phyloP scores from a whole-genome alignment of 306 rosid species.

The Gillenia trifoliata region DNA sequence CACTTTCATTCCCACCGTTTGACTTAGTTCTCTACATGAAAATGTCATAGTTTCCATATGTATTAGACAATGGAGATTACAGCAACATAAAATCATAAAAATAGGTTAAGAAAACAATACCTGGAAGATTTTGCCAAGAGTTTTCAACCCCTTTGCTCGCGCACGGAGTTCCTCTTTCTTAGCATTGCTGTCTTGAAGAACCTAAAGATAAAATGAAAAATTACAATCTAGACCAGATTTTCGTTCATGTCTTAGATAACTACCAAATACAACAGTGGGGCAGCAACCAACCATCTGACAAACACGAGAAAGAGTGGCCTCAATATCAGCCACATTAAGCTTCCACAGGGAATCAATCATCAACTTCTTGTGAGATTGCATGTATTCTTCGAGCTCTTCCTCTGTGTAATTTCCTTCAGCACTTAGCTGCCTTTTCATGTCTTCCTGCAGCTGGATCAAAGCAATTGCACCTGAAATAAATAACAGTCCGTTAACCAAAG shows the following conservation, averaged over 20 bases:
- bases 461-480: slow-evolving; percentile 81
- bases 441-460: slow-evolving; percentile 95
- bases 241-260: not conserved
- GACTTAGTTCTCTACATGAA: slow-evolving; percentile 67
- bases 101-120: slow-evolving; percentile 34
- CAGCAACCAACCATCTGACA: slow-evolving; percentile 77
- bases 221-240: slow-evolving; percentile 3
- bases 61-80: slow-evolving; percentile 22
- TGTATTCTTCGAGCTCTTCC: slow-evolving; percentile 82
- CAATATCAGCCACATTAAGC: slow-evolving; percentile 96
- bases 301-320: slow-evolving; percentile 94
- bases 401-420: slow-evolving; percentile 90
- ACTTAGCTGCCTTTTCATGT: slow-evolving; percentile 90
- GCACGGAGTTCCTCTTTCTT: slow-evolving; percentile 92
- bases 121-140: slow-evolving; percentile 97
- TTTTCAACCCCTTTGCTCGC: slow-evolving; percentile 94
- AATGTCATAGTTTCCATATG: slow-evolving; percentile 22
- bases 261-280: not conserved
- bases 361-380: slow-evolving; percentile 80
- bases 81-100: not conserved
- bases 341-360: slow-evolving; percentile 98
- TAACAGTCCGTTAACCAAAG: slow-evolving; percentile 17
- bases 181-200: slow-evolving; percentile 79
- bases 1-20: slow-evolving; percentile 56
- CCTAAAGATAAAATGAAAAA: slow-evolving; percentile 48